Evolutionary conservation across 805 yeast genomes (phyloP).

Genomic region (Starmerella floris): DNA sequence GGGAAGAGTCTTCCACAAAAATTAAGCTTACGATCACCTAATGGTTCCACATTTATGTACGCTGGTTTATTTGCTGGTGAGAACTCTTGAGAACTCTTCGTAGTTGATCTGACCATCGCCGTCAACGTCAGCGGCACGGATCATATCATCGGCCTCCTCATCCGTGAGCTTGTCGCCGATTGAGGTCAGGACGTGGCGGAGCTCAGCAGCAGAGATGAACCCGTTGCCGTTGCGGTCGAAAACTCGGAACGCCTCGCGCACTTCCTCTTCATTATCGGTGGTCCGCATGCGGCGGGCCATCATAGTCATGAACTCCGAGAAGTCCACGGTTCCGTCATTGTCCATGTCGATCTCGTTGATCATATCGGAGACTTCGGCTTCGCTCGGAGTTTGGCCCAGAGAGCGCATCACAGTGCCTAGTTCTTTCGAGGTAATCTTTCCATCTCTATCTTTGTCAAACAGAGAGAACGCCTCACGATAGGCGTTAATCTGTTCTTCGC

Average conservation of each 20-base stretch:
- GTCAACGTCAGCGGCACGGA: constrained; percentile 78
- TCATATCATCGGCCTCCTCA: constrained; percentile 95
- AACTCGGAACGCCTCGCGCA: constrained; percentile 94
- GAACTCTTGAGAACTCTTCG: constrained; percentile 85
- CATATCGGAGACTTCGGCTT: constrained; percentile 89
- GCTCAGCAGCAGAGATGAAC: constrained; percentile 88
- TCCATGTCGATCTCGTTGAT: constrained; percentile 94
- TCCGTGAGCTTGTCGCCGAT: constrained; percentile 95
- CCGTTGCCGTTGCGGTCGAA: constrained; percentile 93
- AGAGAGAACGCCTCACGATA: constrained; percentile 96
- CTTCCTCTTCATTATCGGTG: constrained; percentile 92
- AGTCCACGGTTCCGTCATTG: constrained; percentile 81
- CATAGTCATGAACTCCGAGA: constrained; percentile 68
- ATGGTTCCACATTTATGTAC: too few species aligned
- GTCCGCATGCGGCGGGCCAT: constrained; percentile 92
- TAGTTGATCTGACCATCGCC: constrained; percentile 97
- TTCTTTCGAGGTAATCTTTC: constrained; percentile 86
- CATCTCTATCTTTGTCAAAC: constrained; percentile 93
- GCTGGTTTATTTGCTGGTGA: constrained; percentile 26
- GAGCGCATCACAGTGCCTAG: constrained; percentile 98
- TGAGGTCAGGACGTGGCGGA: constrained; percentile 91
- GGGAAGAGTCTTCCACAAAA: too few species aligned
- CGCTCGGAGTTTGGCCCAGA: constrained; percentile 94
- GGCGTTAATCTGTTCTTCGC: constrained; percentile 92
- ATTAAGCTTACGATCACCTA: too few species aligned